These are phyloP conservation scores for Camellia sinensis DNA, from an alignment of 148 eudicot species.

Conservation along the genomic window DNA sequence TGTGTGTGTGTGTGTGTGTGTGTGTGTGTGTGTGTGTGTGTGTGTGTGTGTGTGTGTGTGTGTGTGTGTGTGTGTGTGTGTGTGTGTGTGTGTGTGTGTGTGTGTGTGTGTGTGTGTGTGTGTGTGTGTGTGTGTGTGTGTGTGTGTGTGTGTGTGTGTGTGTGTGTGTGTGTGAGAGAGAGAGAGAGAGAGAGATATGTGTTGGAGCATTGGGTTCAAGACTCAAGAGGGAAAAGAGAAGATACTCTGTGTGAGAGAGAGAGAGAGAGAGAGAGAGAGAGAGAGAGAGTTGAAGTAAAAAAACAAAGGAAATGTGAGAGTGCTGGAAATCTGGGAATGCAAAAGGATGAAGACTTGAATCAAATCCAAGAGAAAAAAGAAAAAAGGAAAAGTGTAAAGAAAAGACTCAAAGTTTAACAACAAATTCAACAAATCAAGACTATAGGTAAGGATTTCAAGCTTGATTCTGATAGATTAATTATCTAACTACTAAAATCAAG, in stretches of 20 bases:
- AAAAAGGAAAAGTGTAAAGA: not conserved
- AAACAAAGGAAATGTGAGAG: too few species aligned
- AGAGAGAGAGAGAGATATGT: not conserved
- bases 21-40: not conserved
- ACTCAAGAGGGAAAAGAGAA: too few species aligned
- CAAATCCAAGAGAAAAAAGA: not conserved
- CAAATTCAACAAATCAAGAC: too few species aligned
- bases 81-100: not conserved
- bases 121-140: not conserved
- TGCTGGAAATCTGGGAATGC: too few species aligned
- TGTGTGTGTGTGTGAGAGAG: not conserved
- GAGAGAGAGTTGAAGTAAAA: too few species aligned
- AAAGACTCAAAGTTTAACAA: not conserved
- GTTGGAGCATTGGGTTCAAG: too few species aligned
- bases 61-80: not conserved
- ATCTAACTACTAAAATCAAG: too few species aligned
- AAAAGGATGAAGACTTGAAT: too few species aligned
- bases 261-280: not conserved
- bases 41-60: not conserved
- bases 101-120: not conserved
- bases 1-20: not conserved
- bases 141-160: not conserved
- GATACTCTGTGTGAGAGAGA: too few species aligned
- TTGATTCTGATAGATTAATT: too few species aligned
- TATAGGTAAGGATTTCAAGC: too few species aligned